A percentile compares a stretch with the other conserved stretches of the same genome.
Evolutionary conservation across 345 rosid species (phyloP).

Genomic region (Heritiera fomes): DNA sequence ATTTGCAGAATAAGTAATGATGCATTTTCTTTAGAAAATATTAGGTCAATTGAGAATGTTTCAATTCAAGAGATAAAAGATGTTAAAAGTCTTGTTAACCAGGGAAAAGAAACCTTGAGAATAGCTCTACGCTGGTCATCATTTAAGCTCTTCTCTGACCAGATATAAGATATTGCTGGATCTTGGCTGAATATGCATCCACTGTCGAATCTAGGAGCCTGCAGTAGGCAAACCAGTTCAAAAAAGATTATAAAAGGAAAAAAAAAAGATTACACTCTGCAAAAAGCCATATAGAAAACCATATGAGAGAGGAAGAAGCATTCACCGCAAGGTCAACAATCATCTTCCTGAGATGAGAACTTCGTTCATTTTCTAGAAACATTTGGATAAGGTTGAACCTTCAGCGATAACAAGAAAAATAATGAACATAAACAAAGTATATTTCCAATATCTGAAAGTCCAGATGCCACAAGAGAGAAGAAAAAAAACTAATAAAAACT

Average conservation of each 20-base stretch:
- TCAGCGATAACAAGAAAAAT: slow-evolving; percentile 30
- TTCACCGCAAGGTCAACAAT: slow-evolving; percentile 92
- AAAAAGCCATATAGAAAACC: slow-evolving; percentile 17
- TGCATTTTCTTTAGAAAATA: slow-evolving; percentile 1
- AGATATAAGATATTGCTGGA: slow-evolving; percentile 90
- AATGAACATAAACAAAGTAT: slow-evolving; percentile 10
- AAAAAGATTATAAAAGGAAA: slow-evolving; percentile 9
- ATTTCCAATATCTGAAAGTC: slow-evolving; percentile 14
- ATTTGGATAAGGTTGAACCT: slow-evolving; percentile 94
- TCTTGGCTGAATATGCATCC: slow-evolving; percentile 92
- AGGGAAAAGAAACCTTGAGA: slow-evolving; percentile 63
- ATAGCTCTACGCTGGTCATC: slow-evolving; percentile 96
- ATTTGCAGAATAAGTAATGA: slow-evolving; percentile 23
- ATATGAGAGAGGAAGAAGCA: slow-evolving; percentile 24
- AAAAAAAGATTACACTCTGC: slow-evolving; percentile 18
- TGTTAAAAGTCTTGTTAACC: not conserved
- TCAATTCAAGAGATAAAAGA: not conserved
- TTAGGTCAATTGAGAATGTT: not conserved
- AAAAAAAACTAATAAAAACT: not conserved
- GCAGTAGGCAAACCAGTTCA: slow-evolving; percentile 13
- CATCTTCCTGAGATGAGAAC: slow-evolving; percentile 80
- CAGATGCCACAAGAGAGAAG: slow-evolving; percentile 9
- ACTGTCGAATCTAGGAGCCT: slow-evolving; percentile 96
- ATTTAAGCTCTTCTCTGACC: slow-evolving; percentile 87
- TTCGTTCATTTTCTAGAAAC: slow-evolving; percentile 54